phyloP scores from a whole-genome alignment of 352 stramenopile genomes.

The Globisporangium takayamanum region DNA sequence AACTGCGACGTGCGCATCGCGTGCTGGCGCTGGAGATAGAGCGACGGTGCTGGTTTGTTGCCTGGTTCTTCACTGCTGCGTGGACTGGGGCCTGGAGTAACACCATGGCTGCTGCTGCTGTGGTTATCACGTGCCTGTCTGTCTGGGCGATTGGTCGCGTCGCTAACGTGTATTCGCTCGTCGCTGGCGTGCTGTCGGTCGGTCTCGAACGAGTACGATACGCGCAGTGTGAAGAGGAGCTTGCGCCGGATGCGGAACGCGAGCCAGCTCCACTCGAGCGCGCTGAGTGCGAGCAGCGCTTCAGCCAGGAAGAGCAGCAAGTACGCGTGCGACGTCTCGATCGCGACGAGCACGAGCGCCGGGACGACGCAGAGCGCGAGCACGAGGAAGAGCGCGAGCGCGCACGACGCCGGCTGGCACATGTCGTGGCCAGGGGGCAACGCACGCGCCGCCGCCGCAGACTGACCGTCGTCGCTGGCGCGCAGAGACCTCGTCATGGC shows the following conservation, averaged over 20 bases:
- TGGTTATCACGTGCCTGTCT: too few species aligned
- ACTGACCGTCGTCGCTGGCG: background rate
- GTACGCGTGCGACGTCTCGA: conserved; percentile 31
- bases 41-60: background rate
- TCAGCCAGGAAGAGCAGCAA: conserved; percentile 37
- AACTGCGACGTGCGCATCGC: conserved; percentile 15
- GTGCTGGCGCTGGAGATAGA: background rate
- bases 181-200: background rate
- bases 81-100: background rate
- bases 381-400: conserved; percentile 22
- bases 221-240: conserved; percentile 29
- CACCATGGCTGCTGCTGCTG: background rate
- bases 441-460: background rate
- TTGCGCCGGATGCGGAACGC: conserved; percentile 40
- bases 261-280: conserved; percentile 47
- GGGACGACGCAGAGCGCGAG: conserved; percentile 26
- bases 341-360: conserved; percentile 22
- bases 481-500: background rate
- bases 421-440: conserved; percentile 25
- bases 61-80: too few species aligned
- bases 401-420: conserved; percentile 9
- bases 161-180: background rate
- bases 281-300: conserved; percentile 26
- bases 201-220: background rate
- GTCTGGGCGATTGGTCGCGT: background rate